Evolutionary conservation across 345 rosid genomes (phyloP).

Genomic region (Ricinus communis): DNA sequence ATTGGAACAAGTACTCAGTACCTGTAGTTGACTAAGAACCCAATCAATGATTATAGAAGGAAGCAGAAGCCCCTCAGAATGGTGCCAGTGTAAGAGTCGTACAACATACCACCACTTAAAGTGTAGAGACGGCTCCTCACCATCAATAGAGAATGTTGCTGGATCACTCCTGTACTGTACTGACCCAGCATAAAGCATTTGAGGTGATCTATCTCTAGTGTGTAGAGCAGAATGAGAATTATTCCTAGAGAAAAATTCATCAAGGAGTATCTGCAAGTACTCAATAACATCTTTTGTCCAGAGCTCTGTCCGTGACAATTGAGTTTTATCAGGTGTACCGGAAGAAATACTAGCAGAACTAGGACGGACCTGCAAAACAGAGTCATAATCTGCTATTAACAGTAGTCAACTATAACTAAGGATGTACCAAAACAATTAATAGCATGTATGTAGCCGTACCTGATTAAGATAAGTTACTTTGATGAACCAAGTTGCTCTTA

Average conservation of each 20-base stretch:
- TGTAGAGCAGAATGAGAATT: slow-evolving; percentile 61
- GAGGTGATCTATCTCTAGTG: slow-evolving; percentile 62
- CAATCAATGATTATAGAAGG: slow-evolving; percentile 91
- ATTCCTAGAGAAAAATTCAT: slow-evolving; percentile 65
- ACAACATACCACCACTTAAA: slow-evolving; percentile 95
- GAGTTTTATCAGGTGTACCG: slow-evolving; percentile 44
- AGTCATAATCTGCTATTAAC: slow-evolving; percentile 1
- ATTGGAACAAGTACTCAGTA: slow-evolving; percentile 12
- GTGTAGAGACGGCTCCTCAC: slow-evolving; percentile 85
- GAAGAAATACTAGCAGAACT: slow-evolving; percentile 61
- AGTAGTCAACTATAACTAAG: slow-evolving; percentile 3
- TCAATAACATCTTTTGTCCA: slow-evolving; percentile 98
- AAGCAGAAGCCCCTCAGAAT: slow-evolving; percentile 84
- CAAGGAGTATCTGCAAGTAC: slow-evolving; percentile 77
- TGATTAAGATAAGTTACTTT: slow-evolving; percentile 97
- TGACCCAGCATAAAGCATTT: slow-evolving; percentile 66
- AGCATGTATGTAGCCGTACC: slow-evolving; percentile 39
- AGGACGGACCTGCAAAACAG: slow-evolving; percentile 67
- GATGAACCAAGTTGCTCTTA: slow-evolving; percentile 95
- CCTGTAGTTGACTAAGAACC: slow-evolving; percentile 92
- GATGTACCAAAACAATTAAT: not conserved
- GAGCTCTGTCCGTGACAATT: slow-evolving; percentile 60
- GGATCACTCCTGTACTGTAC: slow-evolving; percentile 54
- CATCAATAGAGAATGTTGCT: slow-evolving; percentile 44
- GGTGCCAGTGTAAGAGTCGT: slow-evolving; percentile 92